Evolutionary conservation across 75 land plant genomes (phyloP), one percentile per base, ranked within the genome.

Genomic region (Picea sitchensis): DNA sequence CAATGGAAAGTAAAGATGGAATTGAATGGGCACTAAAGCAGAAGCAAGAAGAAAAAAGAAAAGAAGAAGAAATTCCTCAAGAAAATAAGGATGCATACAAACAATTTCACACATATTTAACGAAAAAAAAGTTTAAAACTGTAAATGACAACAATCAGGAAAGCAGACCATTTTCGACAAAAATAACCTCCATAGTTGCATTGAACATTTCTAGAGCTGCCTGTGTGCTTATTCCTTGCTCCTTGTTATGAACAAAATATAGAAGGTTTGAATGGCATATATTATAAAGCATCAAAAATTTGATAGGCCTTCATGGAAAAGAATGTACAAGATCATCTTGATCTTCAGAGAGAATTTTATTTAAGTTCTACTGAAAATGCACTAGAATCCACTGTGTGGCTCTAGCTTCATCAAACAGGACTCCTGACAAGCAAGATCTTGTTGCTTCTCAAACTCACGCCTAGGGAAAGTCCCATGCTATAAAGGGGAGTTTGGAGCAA

Each of bases 41-140:
- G 73, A 71, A 9, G 73, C 54, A 69, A 69, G 18, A 26, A 77
- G 21, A 34, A 26, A 80, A 51, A 79, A 21, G 4, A 79, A 47
- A 26, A 23, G 26, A 9, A 15, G 8, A 26, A 38, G 36, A 41
- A 47, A 57, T 69, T 69, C 44, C 38, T 71, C 41, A 2, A 69
- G 47, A 69, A 41, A 69, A 69, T 69, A 18, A 69, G 34, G 23
- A 41, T 34, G 9, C 54, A 47, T 47, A 47, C 18, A 67, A 3
- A 34, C 51, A 71, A 41, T 8, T 47, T 36, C 73, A 71, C 9
- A 38, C 2, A n/a, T 8, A 71, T 38, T 71, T 71, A 12, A 44
- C 51, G 0, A 47, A 47, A 38, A 7, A 47, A 47, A 47, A 7
- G 51, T 6, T 47, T 6, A 7, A 47, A 47, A 47, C 8, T 8